Conservation (phyloP, 768 basidiomycete genomes). For the Mycena leptocephala region DNA sequence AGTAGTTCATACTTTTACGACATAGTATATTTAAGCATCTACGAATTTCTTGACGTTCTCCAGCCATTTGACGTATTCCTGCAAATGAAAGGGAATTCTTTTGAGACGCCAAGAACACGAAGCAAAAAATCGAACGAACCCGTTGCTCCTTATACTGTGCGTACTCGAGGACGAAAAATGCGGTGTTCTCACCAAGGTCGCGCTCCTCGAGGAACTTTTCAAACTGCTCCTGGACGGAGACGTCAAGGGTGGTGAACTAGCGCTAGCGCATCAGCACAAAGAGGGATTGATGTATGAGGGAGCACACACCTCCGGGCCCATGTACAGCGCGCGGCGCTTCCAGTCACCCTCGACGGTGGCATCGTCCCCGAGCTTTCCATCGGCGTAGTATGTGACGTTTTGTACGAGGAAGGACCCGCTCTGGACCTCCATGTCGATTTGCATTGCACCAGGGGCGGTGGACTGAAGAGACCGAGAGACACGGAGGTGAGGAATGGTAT, state of each 20-base stretch:
- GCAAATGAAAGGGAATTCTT: slow-evolving; percentile 16
- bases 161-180: slow-evolving; percentile 91
- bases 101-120: slow-evolving; percentile 2
- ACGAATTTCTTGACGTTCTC: slow-evolving; percentile 87
- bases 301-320: slow-evolving; percentile 85
- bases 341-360: slow-evolving; percentile 93
- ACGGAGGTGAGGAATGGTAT: not conserved
- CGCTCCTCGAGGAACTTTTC: slow-evolving; percentile 93
- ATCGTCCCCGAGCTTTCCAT: slow-evolving; percentile 80
- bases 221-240: slow-evolving; percentile 91
- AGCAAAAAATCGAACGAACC: slow-evolving; percentile 62
- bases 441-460: slow-evolving; percentile 75
- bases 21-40: slow-evolving; percentile 57
- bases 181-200: slow-evolving; percentile 87
- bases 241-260: slow-evolving; percentile 93
- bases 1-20: slow-evolving; percentile 8
- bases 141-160: slow-evolving; percentile 94
- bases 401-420: slow-evolving; percentile 90
- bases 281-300: not conserved
- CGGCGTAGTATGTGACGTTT: slow-evolving; percentile 90
- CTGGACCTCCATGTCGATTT: slow-evolving; percentile 84
- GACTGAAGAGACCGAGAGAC: slow-evolving; percentile 54
- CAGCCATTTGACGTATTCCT: slow-evolving; percentile 97
- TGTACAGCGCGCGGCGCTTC: slow-evolving; percentile 92
- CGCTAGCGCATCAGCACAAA: slow-evolving; percentile 1